These are phyloP conservation scores for Sinapis alba DNA, from an alignment of 441 rosid species.

Conservation along the genomic window DNA sequence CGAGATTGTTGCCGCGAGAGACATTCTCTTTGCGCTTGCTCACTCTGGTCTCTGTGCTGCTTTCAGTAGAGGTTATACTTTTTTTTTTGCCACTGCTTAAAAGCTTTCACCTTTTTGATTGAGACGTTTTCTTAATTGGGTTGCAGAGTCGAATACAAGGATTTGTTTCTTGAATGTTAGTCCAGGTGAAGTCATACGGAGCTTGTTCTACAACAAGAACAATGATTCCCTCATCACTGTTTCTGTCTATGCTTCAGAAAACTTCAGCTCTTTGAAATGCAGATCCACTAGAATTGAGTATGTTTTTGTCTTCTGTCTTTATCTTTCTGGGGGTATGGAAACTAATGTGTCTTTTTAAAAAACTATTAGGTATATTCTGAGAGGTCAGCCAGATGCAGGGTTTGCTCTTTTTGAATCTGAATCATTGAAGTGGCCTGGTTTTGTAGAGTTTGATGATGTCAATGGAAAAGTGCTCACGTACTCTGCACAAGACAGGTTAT, in stretches of 20 bases:
- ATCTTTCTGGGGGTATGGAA: neutral
- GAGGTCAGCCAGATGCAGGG: slow-evolving; percentile 78
- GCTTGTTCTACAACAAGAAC: slow-evolving; percentile 83
- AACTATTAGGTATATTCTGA: slow-evolving; percentile 50
- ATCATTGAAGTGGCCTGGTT: slow-evolving; percentile 80
- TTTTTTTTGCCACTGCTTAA: neutral
- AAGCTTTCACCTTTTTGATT: neutral
- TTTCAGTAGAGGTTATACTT: slow-evolving; percentile 73
- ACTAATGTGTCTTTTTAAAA: slow-evolving; percentile 16
- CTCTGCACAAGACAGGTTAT: slow-evolving; percentile 72
- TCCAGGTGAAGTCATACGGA: slow-evolving; percentile 84
- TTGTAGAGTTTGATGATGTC: slow-evolving; percentile 85
- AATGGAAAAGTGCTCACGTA: slow-evolving; percentile 79
- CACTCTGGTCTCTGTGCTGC: slow-evolving; percentile 98
- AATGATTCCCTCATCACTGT: slow-evolving; percentile 91
- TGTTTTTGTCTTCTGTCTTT: slow-evolving; percentile 42
- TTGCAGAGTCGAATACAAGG: slow-evolving; percentile 71
- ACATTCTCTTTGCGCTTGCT: slow-evolving; percentile 94
- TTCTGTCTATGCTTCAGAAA: slow-evolving; percentile 84
- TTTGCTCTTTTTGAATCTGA: slow-evolving; percentile 78
- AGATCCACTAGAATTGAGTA: slow-evolving; percentile 85
- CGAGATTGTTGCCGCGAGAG: slow-evolving; percentile 94
- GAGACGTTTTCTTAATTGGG: neutral
- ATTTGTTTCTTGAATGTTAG: slow-evolving; percentile 79
- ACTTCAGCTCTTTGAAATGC: slow-evolving; percentile 85